These are phyloP conservation scores for Rosa rugosa DNA, from an alignment of 306 rosid species.

Conservation along the genomic window DNA sequence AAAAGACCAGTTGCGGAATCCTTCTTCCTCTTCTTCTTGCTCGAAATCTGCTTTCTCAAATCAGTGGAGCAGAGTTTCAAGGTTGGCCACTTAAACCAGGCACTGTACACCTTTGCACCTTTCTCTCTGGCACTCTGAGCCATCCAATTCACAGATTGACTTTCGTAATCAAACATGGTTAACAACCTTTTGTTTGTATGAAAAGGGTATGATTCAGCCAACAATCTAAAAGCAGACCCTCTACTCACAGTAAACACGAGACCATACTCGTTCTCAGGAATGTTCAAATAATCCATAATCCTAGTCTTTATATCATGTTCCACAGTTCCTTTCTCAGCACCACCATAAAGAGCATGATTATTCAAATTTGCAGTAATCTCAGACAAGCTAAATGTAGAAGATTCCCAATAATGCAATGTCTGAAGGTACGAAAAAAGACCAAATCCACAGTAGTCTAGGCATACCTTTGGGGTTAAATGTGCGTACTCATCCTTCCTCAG, in stretches of 20 bases:
- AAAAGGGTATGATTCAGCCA: conserved; percentile 91
- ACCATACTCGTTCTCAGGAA: conserved; percentile 91
- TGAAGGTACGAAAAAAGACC: conserved; percentile 90
- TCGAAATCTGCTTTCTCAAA: conserved; percentile 86
- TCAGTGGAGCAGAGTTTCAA: conserved; percentile 91
- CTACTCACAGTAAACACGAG: conserved; percentile 96
- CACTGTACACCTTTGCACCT: conserved; percentile 86
- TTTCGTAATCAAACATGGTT: conserved; percentile 97
- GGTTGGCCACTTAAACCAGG: conserved; percentile 99
- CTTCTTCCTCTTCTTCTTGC: conserved; percentile 86
- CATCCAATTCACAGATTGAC: conserved; percentile 97
- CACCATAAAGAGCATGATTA: conserved; percentile 92
- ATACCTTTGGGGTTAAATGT: conserved; percentile 84
- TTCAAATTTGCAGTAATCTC: conserved; percentile 93
- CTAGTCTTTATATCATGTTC: conserved; percentile 83
- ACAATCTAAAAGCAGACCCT: conserved; percentile 85
- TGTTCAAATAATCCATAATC: conserved; percentile 91
- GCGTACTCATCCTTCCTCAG: conserved; percentile 86
- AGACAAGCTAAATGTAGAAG: conserved; percentile 92
- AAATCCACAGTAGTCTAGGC: conserved; percentile 98
- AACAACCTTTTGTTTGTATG: conserved; percentile 81
- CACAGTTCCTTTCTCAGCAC: conserved; percentile 82
- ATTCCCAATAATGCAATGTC: conserved; percentile 93
- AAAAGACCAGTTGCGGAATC: conserved; percentile 88
- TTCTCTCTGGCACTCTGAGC: conserved; percentile 85